Conservation (phyloP, 805 yeast genomes). For the Zygoascus tannicola region DNA sequence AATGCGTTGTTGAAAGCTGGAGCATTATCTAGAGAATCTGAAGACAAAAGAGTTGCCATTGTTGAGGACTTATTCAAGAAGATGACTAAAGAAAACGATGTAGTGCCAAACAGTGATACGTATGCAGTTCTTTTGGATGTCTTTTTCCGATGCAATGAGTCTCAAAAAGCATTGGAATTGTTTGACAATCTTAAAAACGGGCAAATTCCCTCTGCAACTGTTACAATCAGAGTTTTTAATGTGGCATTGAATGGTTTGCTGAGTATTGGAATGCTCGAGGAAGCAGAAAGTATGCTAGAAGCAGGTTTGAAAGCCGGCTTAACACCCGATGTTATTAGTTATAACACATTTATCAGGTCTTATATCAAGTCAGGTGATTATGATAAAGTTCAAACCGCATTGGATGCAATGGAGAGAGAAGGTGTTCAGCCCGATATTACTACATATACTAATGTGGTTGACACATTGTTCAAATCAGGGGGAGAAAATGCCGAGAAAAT, state of each 20-base stretch:
- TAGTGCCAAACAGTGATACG: conserved; percentile 39
- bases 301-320: conserved; percentile 29
- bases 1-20: conserved; percentile 46
- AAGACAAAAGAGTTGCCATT: conserved; percentile 13
- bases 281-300: conserved; percentile 38
- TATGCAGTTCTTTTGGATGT: conserved; percentile 40
- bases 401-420: conserved; percentile 37
- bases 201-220: conserved; percentile 28
- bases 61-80: conserved; percentile 27
- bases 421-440: conserved; percentile 47
- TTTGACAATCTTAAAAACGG: conserved; percentile 29
- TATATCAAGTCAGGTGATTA: conserved; percentile 34
- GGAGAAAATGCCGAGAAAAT: conserved; percentile 16
- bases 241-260: conserved; percentile 39
- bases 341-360: conserved; percentile 42
- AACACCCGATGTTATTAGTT: conserved; percentile 39
- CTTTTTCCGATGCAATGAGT: conserved; percentile 34
- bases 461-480: conserved; percentile 41
- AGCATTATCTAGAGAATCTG: conserved; percentile 24
- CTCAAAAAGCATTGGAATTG: conserved; percentile 36
- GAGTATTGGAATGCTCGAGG: conserved; percentile 31
- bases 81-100: conserved; percentile 31
- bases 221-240: conserved; percentile 33
- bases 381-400: conserved; percentile 40
- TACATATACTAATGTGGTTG: conserved; percentile 53